These are phyloP conservation scores for Rhizophora mangle DNA, from an alignment of 345 rosid species.

Conservation along the genomic window DNA sequence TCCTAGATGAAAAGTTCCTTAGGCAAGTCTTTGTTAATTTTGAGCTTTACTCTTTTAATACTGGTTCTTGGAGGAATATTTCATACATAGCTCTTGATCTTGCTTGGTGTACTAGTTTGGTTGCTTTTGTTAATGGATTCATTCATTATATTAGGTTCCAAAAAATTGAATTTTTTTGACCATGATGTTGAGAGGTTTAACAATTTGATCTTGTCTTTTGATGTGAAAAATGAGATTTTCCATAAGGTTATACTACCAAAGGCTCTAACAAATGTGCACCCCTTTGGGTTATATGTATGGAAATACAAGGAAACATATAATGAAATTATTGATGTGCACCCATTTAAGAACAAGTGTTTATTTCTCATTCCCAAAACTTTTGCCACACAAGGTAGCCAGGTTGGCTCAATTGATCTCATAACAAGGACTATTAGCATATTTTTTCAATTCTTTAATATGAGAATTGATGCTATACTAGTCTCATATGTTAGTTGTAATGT, in stretches of 20 bases:
- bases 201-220: background rate
- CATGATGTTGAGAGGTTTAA: background rate
- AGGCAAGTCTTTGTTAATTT: too few species aligned
- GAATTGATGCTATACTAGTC: conserved; percentile 75
- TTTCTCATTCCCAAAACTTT: too few species aligned
- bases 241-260: background rate
- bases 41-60: background rate
- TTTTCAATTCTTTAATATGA: conserved; percentile 87
- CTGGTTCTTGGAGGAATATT: background rate
- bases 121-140: background rate
- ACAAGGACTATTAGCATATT: conserved; percentile 85
- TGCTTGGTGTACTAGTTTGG: background rate
- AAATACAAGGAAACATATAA: background rate
- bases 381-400: conserved; percentile 28
- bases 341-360: too few species aligned
- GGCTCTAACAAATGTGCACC: background rate
- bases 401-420: conserved; percentile 93
- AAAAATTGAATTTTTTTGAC: background rate
- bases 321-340: background rate
- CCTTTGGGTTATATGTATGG: background rate
- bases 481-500: conserved; percentile 62
- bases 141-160: background rate
- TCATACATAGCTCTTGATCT: background rate
- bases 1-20: background rate
- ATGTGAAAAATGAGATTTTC: conserved; percentile 5